Base-by-base conservation (phyloP, 805 yeast genomes). In the Ogataea corticis region DNA sequence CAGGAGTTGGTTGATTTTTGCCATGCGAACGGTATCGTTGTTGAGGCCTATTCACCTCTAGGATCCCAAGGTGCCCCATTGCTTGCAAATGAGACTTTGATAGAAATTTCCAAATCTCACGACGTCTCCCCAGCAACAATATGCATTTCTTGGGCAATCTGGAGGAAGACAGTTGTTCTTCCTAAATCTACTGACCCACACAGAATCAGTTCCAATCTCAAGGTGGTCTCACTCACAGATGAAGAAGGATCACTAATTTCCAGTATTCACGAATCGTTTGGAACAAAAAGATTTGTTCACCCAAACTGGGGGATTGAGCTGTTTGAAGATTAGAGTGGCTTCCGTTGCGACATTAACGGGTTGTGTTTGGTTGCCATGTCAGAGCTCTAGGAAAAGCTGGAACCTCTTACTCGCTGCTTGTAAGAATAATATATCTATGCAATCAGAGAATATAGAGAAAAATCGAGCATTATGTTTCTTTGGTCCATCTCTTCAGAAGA, bases 21-120 rank as follows among this genome's bases (percentile, higher is more conserved):
- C 63, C 67, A 71, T 44, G 59, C 65, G 28, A 70, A 85, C 50
- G 78, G 72, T 49, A 82, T 84, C 48, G 62, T 71, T 28, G 63
- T 84, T 44, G 84, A 84, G 62, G 95, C 95, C 9, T 88, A 86
- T 67, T 82, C 88, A 25, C 94, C 96, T 19, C 71, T 87, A 54
- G 92, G 90, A 7, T 75, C 84, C 25, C 25, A 21, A 21, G 25
- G 25, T 9, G 25, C 25, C 25, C 25, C 25, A 7, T 21, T 21
- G 25, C 25, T 21, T 21, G 25, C 35, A 13, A 33, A 33, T 13
- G 35, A 33, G n/a, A 16, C 18, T 33, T 16, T 33, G 35, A 33
- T 7, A 7, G 18, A 33, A 16, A 33, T 33, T 16, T 18, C 35
- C 6, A 18, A 33, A 11, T 19, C 12, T 7, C 21, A 33, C n/a